These are phyloP conservation scores for Rosa rugosa DNA, from an alignment of 306 rosid species.

Conservation along the genomic window DNA sequence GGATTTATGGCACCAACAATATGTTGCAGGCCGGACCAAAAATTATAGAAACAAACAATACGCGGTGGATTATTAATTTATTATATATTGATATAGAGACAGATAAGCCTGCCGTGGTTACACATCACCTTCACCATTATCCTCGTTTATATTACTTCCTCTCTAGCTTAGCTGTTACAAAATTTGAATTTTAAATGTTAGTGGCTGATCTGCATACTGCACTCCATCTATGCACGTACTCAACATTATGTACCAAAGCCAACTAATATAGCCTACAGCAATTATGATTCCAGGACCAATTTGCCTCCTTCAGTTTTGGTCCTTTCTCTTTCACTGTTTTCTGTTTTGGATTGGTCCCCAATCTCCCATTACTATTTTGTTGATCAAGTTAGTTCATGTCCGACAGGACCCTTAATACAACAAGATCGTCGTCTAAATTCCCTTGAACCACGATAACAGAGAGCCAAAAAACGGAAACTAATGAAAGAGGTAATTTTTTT, in stretches of 20 bases:
- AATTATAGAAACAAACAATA: not conserved
- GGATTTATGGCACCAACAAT: too few relatives aligned
- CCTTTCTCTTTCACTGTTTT: not conserved
- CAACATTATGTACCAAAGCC: not conserved
- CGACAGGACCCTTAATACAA: too few relatives aligned
- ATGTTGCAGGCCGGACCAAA: not conserved
- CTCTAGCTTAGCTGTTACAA: not conserved
- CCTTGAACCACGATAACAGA: not conserved
- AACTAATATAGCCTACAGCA: not conserved
- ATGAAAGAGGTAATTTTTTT: not conserved
- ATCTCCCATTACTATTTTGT: not conserved
- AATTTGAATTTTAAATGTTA: not conserved
- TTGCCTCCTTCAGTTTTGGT: not conserved
- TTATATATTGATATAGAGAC: not conserved
- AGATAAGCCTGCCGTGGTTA: conserved; percentile 23
- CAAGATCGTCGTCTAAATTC: not conserved
- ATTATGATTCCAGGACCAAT: not conserved
- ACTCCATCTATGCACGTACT: not conserved
- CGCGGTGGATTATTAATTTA: not conserved
- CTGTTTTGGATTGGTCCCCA: not conserved
- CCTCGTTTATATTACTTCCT: not conserved
- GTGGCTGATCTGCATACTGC: not conserved
- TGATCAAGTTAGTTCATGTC: too few relatives aligned
- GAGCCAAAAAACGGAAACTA: not conserved
- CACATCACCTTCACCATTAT: conserved; percentile 18